Evolutionary conservation across 129 eudicot species (phyloP).

Genomic region (Oenanthe sinensis): DNA sequence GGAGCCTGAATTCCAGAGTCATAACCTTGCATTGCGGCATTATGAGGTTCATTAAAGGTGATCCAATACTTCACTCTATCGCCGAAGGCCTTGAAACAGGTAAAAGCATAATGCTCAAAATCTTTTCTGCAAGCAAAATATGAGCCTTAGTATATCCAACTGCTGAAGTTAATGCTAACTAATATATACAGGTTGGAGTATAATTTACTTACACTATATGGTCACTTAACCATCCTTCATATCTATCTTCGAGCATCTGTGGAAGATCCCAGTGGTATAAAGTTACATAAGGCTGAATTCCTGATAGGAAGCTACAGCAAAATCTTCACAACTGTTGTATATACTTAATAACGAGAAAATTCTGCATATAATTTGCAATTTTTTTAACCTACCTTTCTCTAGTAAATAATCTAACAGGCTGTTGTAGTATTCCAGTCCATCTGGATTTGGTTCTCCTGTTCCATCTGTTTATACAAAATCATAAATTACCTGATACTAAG

Average conservation of each 20-base stretch:
- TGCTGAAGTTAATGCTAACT: background rate
- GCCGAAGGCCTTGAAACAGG: slow-evolving; percentile 79
- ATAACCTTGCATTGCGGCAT: slow-evolving; percentile 77
- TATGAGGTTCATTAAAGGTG: slow-evolving; percentile 93
- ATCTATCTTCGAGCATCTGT: slow-evolving; percentile 74
- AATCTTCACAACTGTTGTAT: background rate
- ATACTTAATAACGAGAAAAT: background rate
- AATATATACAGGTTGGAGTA: background rate
- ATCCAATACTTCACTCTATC: slow-evolving; percentile 92
- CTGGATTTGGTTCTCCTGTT: slow-evolving; percentile 74
- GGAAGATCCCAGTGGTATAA: slow-evolving; percentile 99
- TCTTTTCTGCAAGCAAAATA: slow-evolving; percentile 50
- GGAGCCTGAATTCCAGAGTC: slow-evolving; percentile 87
- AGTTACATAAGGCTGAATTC: slow-evolving; percentile 83
- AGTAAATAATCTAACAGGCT: slow-evolving; percentile 68
- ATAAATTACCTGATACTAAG: slow-evolving; percentile 10
- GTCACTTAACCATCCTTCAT: slow-evolving; percentile 69
- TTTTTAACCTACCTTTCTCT: slow-evolving; percentile 49
- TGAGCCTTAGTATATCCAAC: background rate
- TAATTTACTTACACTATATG: slow-evolving; percentile 47
- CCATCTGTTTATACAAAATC: slow-evolving; percentile 56
- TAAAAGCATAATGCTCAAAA: slow-evolving; percentile 64
- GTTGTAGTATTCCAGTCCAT: slow-evolving; percentile 76
- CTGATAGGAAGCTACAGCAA: slow-evolving; percentile 28
- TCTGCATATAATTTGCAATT: background rate